Base-by-base conservation (phyloP, 2,329 filamentous ascomycete genomes). In the Bimuria novae-zelandiae region DNA sequence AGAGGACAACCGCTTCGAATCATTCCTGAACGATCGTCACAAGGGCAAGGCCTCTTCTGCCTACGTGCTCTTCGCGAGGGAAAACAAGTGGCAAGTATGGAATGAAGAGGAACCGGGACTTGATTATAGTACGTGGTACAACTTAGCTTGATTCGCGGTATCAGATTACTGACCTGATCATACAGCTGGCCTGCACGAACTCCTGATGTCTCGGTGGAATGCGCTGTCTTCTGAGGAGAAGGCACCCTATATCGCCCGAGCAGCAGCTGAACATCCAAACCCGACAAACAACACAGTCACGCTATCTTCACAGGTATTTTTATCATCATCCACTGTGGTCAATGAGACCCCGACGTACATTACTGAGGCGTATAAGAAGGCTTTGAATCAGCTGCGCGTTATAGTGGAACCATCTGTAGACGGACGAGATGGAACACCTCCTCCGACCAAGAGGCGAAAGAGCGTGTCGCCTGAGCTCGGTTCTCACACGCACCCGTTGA, bases 261-360 rank as follows among this genome's bases (percentile, higher is more conserved):
- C 61, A 59, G 47, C 50, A 19, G 49, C 54, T 16, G 51, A 55
- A 11, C 27, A 39, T 27, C 22, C 19, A 7, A 45, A 53, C 25
- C 17, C 30, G 16, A 45, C 55, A 27, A 39, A 56, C 7, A 41
- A 62, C 39, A 32, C 16, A 3, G 49, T 35, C 6, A 27, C 40
- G 17, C n/a, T 49, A 30, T 43, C 41, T 17, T 37, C 51, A 5
- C 29, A 51, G 33, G 45, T 55, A 49, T 30, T 29, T 32, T 36
- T 51, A 40, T 66, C 64, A 27, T 65, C 62, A 21, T 64, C 63
- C 14, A 68, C 65, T 3, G 60, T 53, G 2, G 54, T 54, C 27
- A 57, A 63, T 19, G 56, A 64, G 45, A 67, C 67, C n/a, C 65
- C 67, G 4, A 55, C 54, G 17, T 58, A 63, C 29, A 59, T 67